These are phyloP conservation scores for Boletus tylopilopsis DNA, from an alignment of 768 basidiomycete species.

Conservation along the genomic window DNA sequence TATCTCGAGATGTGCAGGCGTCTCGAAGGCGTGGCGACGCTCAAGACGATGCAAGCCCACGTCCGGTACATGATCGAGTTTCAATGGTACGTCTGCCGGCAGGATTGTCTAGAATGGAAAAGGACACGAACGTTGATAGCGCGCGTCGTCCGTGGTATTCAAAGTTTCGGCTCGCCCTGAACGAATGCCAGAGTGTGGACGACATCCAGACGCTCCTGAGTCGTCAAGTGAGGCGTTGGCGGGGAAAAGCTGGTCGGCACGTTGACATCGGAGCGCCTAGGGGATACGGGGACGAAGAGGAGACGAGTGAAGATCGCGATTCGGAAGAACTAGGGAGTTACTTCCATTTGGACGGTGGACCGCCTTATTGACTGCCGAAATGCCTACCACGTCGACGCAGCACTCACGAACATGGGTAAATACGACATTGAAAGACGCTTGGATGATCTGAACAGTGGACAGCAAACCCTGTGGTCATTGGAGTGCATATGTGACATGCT, in stretches of 20 bases:
- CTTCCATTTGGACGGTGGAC: neutral
- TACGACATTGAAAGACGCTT: no score
- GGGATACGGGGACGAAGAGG: neutral
- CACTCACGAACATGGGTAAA: neutral
- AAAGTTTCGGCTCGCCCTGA: slow-evolving; percentile 49
- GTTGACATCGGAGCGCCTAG: neutral
- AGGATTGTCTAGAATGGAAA: no score
- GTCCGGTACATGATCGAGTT: slow-evolving; percentile 65
- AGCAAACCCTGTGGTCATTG: no score
- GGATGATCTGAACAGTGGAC: neutral
- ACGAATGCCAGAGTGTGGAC: slow-evolving; percentile 39
- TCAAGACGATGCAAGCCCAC: slow-evolving; percentile 56
- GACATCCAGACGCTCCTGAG: slow-evolving; percentile 45
- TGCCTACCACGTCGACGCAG: neutral
- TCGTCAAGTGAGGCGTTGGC: slow-evolving; percentile 47
- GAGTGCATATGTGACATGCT: no score
- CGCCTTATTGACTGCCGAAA: neutral
- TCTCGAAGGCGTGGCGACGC: slow-evolving; percentile 46
- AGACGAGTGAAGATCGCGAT: neutral
- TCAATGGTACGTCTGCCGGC: slow-evolving; percentile 49
- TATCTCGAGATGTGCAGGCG: slow-evolving; percentile 60
- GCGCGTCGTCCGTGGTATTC: slow-evolving; percentile 52
- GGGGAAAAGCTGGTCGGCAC: slow-evolving; percentile 32
- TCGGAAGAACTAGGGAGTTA: neutral
- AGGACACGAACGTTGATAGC: slow-evolving; percentile 25